Evolutionary conservation across 1,284 basidiomycete species (phyloP), one percentile per base, ranked within the genome.

Genomic region (Stereum hirsutum): DNA sequence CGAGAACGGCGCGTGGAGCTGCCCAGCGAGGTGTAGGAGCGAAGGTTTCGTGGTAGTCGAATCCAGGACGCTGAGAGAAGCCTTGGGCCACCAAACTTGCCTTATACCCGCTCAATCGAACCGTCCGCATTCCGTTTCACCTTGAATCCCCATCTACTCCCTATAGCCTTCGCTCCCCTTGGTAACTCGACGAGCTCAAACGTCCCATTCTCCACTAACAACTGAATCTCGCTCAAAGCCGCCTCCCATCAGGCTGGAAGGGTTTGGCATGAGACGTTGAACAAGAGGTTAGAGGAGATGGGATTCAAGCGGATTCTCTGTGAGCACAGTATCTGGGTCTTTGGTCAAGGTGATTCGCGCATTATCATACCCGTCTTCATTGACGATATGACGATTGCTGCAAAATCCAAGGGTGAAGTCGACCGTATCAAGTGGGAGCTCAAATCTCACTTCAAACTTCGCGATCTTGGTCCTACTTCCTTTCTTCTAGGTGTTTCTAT

Each of bases 41-140:
- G 26, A 52, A 63, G 0, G 62, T 66, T 2, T 63, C 52, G 14
- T 52, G 45, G 47, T 54, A 71, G 47, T 73, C 64, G 14, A 65
- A 40, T 0, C 68, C 64, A 12, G 53, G 51, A 2, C 53, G 42
- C 44, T 72, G 70, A 0, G 52, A 51, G 53, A 66, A 70, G 2
- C 69, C 69, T 17, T 60, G 55, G 0, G 65, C 67, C 2, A 69
- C 66, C 0, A 72, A 55, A 0, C 63, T 45, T 0, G 63, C 66
- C 49, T 72, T 45, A 26, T 41, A 45, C n/a, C 6, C 27, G 25
- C 2, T 28, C 33, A 1, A 45, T 21, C 0, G 6, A 11, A 0
- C 39, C 27, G 4, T 27, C 14, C 2, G 39, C 33, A 8, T 45
- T 34, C 5, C 35, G 49, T 44, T 62, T 65, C 28, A 35, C 44